Evolutionary conservation across 2,329 filamentous ascomycete genomes (phyloP), one percentile per base, ranked within the genome.

Genomic region (Beauveria pseudobassiana): DNA sequence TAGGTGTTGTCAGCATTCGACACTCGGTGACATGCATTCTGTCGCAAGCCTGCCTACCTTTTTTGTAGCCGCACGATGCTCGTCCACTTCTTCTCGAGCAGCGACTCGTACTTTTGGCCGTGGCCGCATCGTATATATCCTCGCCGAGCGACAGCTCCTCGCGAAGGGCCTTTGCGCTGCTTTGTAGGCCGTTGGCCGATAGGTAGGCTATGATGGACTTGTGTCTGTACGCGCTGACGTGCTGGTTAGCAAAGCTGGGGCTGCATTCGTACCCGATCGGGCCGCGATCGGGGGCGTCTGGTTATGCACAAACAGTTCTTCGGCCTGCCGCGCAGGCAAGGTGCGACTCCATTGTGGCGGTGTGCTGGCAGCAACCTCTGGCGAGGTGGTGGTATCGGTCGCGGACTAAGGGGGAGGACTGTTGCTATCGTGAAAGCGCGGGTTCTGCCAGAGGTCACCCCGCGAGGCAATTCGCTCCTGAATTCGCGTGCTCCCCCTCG

Each of bases 71-170:
- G 84, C 69, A 97, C 92, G 30, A 98, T 89, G 69, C 91, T 95
- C 22, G 93, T 98, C 93, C 93, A 98, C 80, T 98, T 98, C 84
- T 96, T 97, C 81, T 98, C 93, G 67, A 98, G 77, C 30, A 98
- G 77, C 1, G 90, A 90, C 76, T 96, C 92, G 77, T 97, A 98
- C 77, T 96, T 96, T 96, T 96, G 58, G 88, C 83, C 22, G 91
- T 96, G 20, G 84, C 83, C 64, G 89, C 81, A 72, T 96, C 91
- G 69, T 96, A 93, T 53, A 77, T 77, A 61, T 84, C 76, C 66
- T 89, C 85, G 57, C 86, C 83, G 5, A 96, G 82, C 61, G 82
- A 82, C n/a, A 90, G 77, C 74, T 97, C 93, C 70, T 89, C 82
- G 64, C 91, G 86, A 63, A 97, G 79, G 26, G 88, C 84, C 50